Conservation (phyloP, 495 filamentous ascomycete genomes). For the Staphylotrichum tortipilum region DNA sequence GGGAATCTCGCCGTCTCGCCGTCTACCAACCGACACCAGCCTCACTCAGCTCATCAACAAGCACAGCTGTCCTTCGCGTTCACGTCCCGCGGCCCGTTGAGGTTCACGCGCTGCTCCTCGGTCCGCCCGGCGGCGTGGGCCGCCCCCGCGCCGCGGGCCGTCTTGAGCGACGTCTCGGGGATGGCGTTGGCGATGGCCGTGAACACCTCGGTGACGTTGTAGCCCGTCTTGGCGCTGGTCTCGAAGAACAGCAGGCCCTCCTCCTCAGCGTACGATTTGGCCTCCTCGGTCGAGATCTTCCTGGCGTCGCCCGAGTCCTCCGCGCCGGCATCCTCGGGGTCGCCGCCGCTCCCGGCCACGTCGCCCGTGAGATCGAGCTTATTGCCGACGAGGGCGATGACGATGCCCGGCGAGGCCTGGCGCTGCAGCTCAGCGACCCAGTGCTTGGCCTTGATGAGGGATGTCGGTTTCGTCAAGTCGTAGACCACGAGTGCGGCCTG, state of each 20-base stretch:
- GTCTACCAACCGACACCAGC: no score
- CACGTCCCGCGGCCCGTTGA: slow-evolving; percentile 49
- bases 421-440: slow-evolving; percentile 98
- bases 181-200: slow-evolving; percentile 98
- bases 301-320: slow-evolving; percentile 70
- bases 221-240: slow-evolving; percentile 92
- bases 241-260: slow-evolving; percentile 93
- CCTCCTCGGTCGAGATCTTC: slow-evolving; percentile 79
- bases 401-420: slow-evolving; percentile 95
- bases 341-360: slow-evolving; percentile 31
- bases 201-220: slow-evolving; percentile 91
- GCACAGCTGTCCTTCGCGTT: slow-evolving; percentile 88
- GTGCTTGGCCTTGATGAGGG: slow-evolving; percentile 91
- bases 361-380: slow-evolving; percentile 81
- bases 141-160: slow-evolving; percentile 57
- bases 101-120: slow-evolving; percentile 63
- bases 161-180: slow-evolving; percentile 91
- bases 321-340: slow-evolving; percentile 39
- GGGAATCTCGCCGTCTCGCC: background rate
- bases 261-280: slow-evolving; percentile 89
- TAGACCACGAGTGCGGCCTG: slow-evolving; percentile 98
- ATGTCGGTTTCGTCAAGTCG: slow-evolving; percentile 95
- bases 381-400: slow-evolving; percentile 95
- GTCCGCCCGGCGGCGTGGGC: slow-evolving; percentile 45
- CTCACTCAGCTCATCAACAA: slow-evolving; percentile 53